A percentile compares a stretch with the other conserved stretches of the same genome.
Evolutionary conservation across 306 rosid genomes (phyloP).

Genomic region (Vicia faba): DNA sequence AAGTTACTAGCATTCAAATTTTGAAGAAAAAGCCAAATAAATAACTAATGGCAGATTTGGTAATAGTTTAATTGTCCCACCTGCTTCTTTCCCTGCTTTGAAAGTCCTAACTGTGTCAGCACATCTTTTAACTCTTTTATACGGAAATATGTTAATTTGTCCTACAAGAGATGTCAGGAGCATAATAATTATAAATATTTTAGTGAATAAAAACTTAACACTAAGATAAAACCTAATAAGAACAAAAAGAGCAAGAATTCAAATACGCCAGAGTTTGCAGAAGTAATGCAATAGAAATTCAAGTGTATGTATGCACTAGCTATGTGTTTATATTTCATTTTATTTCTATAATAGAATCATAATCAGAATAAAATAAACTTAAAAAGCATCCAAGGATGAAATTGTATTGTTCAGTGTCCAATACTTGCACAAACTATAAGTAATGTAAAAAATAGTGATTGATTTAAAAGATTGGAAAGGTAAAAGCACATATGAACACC

Average conservation of each 20-base stretch:
- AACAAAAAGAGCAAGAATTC: not conserved
- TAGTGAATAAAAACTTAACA: conserved; percentile 20
- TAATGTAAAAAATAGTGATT: not conserved
- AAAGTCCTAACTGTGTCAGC: conserved; percentile 80
- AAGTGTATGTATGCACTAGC: not conserved
- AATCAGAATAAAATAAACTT: not conserved
- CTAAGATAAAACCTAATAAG: not conserved
- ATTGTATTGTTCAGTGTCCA: conserved; percentile 17
- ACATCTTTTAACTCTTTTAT: conserved; percentile 95
- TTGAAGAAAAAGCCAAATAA: not conserved
- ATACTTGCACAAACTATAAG: conserved; percentile 1
- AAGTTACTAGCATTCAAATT: conserved; percentile 12
- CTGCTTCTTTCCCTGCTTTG: conserved; percentile 99
- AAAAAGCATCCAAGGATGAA: not conserved
- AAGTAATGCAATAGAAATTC: conserved; percentile 23
- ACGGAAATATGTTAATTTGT: conserved; percentile 77
- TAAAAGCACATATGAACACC: not conserved
- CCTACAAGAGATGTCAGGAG: conserved; percentile 47
- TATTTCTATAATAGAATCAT: not conserved
- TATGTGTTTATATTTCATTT: conserved; percentile 1
- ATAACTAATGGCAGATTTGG: conserved; percentile 21
- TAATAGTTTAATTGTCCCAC: conserved; percentile 49
- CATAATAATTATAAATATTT: conserved; percentile 16
- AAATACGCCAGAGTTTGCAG: conserved; percentile 5
- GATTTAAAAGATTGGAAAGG: not conserved